Conservation (phyloP, 495 filamentous ascomycete species). For the Aspergillus homomorphus region DNA sequence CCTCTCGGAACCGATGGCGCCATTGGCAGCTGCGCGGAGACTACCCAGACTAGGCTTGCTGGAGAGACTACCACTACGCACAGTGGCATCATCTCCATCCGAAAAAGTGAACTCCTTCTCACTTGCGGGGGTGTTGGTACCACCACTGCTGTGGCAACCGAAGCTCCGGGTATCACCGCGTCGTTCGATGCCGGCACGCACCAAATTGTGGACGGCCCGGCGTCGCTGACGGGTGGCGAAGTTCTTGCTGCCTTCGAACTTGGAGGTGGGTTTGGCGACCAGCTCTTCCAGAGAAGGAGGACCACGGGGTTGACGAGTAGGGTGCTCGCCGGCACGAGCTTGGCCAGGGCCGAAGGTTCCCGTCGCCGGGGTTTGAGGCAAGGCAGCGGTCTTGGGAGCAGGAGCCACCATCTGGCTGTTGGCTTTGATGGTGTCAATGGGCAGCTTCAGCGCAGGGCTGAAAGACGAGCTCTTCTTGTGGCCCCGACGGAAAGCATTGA, state of each 20-base stretch:
- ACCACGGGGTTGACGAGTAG: constrained; percentile 86
- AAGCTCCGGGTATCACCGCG: constrained; percentile 61
- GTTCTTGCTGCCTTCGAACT: constrained; percentile 97
- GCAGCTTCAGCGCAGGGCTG: constrained; percentile 57
- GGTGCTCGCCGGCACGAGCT: constrained; percentile 89
- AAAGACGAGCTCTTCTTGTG: constrained; percentile 91
- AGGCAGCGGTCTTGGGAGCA: constrained; percentile 72
- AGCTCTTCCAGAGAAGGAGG: constrained; percentile 92
- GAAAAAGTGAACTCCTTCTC: constrained; percentile 81
- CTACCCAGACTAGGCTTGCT: constrained; percentile 77
- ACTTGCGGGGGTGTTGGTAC: constrained; percentile 85
- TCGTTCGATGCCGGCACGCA: constrained; percentile 85
- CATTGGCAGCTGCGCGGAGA: constrained; percentile 71
- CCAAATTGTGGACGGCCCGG: constrained; percentile 84
- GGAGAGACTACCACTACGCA: constrained; percentile 77
- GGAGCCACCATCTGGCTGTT: constrained; percentile 45
- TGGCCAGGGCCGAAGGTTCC: constrained; percentile 94
- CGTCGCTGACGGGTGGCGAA: constrained; percentile 92
- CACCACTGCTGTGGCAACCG: constrained; percentile 59
- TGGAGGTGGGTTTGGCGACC: constrained; percentile 82
- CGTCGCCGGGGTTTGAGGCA: constrained; percentile 77
- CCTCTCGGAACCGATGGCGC: constrained; percentile 83
- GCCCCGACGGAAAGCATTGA: constrained; percentile 83
- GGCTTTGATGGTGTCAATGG: constrained; percentile 55
- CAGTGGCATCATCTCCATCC: constrained; percentile 78